Evolutionary conservation across 2,329 filamentous ascomycete genomes (phyloP), one percentile per base, ranked within the genome.

Genomic region (Knoxdaviesia proteae): DNA sequence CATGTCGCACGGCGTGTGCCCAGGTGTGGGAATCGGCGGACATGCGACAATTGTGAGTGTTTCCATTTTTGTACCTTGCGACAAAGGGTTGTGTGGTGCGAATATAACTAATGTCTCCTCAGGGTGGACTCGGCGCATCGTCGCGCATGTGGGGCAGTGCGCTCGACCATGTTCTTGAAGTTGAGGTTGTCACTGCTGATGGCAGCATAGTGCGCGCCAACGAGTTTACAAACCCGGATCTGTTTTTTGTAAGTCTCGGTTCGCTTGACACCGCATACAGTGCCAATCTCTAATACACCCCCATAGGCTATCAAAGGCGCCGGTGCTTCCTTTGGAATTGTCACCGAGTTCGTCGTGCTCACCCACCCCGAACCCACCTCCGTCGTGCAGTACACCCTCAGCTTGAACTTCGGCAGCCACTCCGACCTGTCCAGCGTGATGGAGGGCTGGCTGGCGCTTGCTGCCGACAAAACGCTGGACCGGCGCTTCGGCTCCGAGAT

Each of bases 301-400:
- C n/a, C 20, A 29, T 31, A 44, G 52, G 69, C 66, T 3, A 49
- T 76, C 41, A 68, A 65, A 40, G 72, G 72, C 7, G 71, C 71
- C 0, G 71, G 67, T 20, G 66, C 64, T 11, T 65, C 64, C 34
- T 73, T 74, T 44, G 72, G 69, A 35, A 59, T 75, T 47, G 59
- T 74, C 46, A 74, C 71, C 38, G 61, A 68, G 45, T 75, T 76
- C 47, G 62, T 68, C 11, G 56, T 74, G 47, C 61, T 60, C 45
- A 77, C 74, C 0, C 65, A 73, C 31, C 62, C 64, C 0, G 69
- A 71, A 44, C 72, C 73, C 1, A 64, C 60, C 5, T 56, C 59
- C n/a, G 61, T 73, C 3, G 61, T 79, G 7, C 65, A 75, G 46
- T 79, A 75, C 53, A 65, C 66, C 1, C 79, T 69, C 54, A 62